A percentile compares a stretch with the other conserved stretches of the same genome.
Evolutionary conservation across 2,329 filamentous ascomycete genomes (phyloP).

Genomic region (Fusarium papillatum): DNA sequence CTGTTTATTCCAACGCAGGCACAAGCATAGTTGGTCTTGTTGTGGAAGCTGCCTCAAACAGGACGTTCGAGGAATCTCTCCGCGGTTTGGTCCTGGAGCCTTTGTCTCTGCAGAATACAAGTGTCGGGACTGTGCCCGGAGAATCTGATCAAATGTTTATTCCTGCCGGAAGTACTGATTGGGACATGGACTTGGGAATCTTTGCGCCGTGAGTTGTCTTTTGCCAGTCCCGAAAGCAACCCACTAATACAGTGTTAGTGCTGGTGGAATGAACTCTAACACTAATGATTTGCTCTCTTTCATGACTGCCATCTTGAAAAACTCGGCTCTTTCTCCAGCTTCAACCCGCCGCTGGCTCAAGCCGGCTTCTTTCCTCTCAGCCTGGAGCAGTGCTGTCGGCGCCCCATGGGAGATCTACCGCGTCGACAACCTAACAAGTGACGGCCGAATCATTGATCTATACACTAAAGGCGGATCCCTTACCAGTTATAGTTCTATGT

Average conservation of each 20-base stretch:
- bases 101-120: not conserved
- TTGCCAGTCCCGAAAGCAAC: too few species aligned
- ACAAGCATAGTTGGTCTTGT: not conserved
- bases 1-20: conserved; percentile 11
- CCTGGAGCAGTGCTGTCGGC: conserved; percentile 1
- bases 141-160: not conserved
- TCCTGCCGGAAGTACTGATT: not conserved
- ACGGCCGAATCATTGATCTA: not conserved
- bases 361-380: conserved; percentile 1
- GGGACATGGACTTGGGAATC: conserved; percentile 6
- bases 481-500: not conserved
- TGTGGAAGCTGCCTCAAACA: conserved; percentile 3
- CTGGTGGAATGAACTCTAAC: conserved; percentile 3
- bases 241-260: not conserved
- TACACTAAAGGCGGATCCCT: not conserved
- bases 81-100: not conserved
- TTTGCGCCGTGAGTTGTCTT: not conserved
- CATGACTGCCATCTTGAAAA: not conserved
- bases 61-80: not conserved
- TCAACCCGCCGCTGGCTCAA: conserved; percentile 6
- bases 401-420: conserved; percentile 18
- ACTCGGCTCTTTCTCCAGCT: not conserved
- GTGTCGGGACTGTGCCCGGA: not conserved
- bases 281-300: conserved; percentile 3
- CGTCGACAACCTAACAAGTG: conserved; percentile 8